Conservation (phyloP, 495 filamentous ascomycete genomes). For the Podospora sp. region DNA sequence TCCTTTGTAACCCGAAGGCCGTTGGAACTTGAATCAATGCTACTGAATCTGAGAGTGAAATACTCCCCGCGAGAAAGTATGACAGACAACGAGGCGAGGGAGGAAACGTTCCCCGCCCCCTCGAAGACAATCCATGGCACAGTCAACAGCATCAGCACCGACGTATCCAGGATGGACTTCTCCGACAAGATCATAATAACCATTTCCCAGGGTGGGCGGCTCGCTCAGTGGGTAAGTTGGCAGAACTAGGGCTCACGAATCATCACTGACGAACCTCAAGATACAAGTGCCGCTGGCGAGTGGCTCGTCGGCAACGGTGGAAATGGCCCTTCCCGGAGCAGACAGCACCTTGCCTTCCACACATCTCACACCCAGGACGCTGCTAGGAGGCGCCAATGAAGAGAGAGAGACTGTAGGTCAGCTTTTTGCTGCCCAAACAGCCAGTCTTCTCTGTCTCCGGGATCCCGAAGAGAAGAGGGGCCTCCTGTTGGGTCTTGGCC, state of each 20-base stretch:
- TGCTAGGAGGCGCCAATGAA: constrained; percentile 80
- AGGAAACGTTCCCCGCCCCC: constrained; percentile 71
- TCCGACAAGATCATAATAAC: constrained; percentile 92
- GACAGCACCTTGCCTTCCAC: constrained; percentile 71
- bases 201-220: constrained; percentile 78
- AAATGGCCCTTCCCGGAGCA: constrained; percentile 56
- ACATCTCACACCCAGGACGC: constrained; percentile 81
- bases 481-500: constrained; percentile 78
- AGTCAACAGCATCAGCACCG: constrained; percentile 70
- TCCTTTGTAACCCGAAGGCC: not conserved
- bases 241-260: not conserved
- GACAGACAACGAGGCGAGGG: constrained; percentile 25
- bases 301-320: constrained; percentile 59
- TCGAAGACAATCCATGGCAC: constrained; percentile 66
- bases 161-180: constrained; percentile 71
- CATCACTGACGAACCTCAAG: constrained; percentile 46
- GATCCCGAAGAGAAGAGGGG: constrained; percentile 76
- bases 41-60: too few species aligned
- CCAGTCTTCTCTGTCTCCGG: constrained; percentile 70
- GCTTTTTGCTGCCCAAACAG: constrained; percentile 85
- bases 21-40: too few species aligned
- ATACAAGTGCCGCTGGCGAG: constrained; percentile 84
- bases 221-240: constrained; percentile 84
- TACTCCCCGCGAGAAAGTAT: constrained; percentile 9
- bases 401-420: constrained; percentile 84